phyloP scores from a whole-genome alignment of 306 rosid genomes.

The Begonia fuchsioides region DNA sequence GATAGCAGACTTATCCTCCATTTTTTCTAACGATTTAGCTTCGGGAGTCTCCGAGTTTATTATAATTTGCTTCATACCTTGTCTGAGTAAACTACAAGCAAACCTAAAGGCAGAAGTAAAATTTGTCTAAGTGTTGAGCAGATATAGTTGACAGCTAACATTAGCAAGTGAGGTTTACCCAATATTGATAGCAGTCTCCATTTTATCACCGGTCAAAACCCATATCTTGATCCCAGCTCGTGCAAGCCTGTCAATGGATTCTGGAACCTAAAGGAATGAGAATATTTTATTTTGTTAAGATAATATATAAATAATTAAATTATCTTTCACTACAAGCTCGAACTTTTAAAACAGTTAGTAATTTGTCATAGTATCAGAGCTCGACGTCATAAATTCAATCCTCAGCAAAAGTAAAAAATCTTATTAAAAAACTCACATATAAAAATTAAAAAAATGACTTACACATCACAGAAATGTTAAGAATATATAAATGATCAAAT shows the following conservation, averaged over 20 bases:
- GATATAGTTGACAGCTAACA: too few relatives aligned
- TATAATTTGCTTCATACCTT: constrained; percentile 84
- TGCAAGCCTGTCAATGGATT: constrained; percentile 96
- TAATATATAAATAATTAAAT: too few relatives aligned
- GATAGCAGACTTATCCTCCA: not conserved
- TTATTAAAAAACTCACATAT: too few relatives aligned
- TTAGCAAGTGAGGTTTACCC: constrained; percentile 27
- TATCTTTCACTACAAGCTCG: too few relatives aligned
- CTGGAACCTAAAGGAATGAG: constrained; percentile 64
- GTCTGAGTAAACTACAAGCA: constrained; percentile 94
- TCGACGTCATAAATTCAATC: too few relatives aligned
- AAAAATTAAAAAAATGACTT: too few relatives aligned
- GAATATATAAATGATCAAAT: too few relatives aligned
- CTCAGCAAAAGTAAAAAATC: too few relatives aligned
- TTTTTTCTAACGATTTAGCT: constrained; percentile 36
- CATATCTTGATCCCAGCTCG: constrained; percentile 98
- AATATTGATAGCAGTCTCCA: constrained; percentile 97
- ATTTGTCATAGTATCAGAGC: too few relatives aligned
- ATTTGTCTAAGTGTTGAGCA: too few relatives aligned
- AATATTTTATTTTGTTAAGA: not conserved
- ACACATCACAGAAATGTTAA: too few relatives aligned
- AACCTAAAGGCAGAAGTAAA: constrained; percentile 28
- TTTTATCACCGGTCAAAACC: constrained; percentile 99
- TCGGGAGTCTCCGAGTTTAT: constrained; percentile 80
- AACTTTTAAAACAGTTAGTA: too few relatives aligned